A percentile compares a stretch with the other conserved stretches of the same genome.
These are phyloP conservation scores for Neltuma alba DNA, from an alignment of 306 rosid genomes.

Conservation along the genomic window DNA sequence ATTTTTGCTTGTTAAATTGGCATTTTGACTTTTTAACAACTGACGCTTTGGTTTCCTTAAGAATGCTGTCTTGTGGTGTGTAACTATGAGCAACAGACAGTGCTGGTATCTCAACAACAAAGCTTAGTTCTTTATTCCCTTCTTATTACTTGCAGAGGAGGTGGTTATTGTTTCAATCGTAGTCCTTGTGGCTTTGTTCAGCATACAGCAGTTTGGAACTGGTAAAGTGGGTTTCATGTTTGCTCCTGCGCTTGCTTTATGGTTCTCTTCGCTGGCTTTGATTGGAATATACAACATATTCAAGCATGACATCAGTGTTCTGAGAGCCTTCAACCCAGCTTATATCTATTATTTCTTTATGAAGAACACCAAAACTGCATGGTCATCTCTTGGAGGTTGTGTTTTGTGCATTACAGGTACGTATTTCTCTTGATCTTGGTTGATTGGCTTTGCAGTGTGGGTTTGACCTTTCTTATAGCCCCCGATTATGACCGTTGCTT, in stretches of 20 bases:
- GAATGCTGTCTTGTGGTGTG: neutral
- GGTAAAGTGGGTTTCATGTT: constrained; percentile 75
- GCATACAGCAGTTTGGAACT: constrained; percentile 77
- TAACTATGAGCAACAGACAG: neutral
- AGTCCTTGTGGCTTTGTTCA: constrained; percentile 64
- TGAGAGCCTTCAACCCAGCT: constrained; percentile 74
- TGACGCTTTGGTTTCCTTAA: neutral
- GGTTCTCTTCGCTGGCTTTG: constrained; percentile 75
- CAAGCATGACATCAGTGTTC: constrained; percentile 54
- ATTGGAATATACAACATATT: constrained; percentile 66
- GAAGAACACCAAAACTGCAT: constrained; percentile 56
- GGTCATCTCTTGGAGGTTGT: constrained; percentile 88
- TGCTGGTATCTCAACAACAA: constrained; percentile 3
- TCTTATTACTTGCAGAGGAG: constrained; percentile 51
- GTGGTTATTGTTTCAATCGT: constrained; percentile 58
- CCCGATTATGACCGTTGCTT: neutral
- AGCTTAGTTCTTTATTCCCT: constrained; percentile 19
- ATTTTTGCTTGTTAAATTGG: neutral
- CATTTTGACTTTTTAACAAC: neutral
- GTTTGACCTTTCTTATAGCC: neutral
- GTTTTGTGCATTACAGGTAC: constrained; percentile 80
- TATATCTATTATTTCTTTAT: constrained; percentile 67
- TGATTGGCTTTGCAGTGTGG: neutral
- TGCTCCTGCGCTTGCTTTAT: constrained; percentile 74
- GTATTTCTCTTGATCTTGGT: constrained; percentile 27